These are phyloP conservation scores for Calocybe indica DNA, from an alignment of 768 basidiomycete genomes.

Conservation along the genomic window DNA sequence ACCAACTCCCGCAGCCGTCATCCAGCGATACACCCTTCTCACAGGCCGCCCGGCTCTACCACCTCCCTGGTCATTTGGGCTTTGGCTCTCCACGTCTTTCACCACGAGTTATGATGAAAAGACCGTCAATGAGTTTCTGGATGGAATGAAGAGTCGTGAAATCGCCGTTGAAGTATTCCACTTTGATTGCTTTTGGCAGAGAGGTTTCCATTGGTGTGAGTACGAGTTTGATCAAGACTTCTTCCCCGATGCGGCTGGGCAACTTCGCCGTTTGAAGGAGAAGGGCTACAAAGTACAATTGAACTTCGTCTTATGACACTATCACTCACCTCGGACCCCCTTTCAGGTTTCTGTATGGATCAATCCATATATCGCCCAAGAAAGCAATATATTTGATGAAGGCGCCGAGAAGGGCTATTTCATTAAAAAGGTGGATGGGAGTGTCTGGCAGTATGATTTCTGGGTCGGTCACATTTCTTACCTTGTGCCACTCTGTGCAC, in stretches of 20 bases:
- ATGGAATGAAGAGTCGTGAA: conserved; percentile 35
- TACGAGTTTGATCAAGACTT: conserved; percentile 40
- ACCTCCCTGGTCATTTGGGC: conserved; percentile 42
- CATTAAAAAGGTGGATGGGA: conserved; percentile 38
- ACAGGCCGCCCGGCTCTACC: conserved; percentile 38
- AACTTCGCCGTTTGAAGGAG: conserved; percentile 26
- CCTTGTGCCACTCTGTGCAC: not conserved
- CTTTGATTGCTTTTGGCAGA: conserved; percentile 40
- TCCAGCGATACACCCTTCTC: conserved; percentile 26
- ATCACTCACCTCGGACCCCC: not conserved
- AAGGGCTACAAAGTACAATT: conserved; percentile 34
- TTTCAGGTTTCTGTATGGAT: conserved; percentile 25
- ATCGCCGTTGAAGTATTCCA: conserved; percentile 38
- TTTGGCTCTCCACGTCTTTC: conserved; percentile 45
- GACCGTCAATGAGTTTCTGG: conserved; percentile 37
- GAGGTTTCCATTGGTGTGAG: conserved; percentile 30
- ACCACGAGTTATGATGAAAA: conserved; percentile 37
- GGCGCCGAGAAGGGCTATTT: conserved; percentile 37
- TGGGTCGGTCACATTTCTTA: conserved; percentile 20
- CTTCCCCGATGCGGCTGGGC: conserved; percentile 39
- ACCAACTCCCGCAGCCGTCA: conserved; percentile 21
- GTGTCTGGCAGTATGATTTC: conserved; percentile 31
- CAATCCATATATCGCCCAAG: conserved; percentile 39
- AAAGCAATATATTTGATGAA: conserved; percentile 35
- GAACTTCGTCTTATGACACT: conserved; percentile 7